These are phyloP conservation scores for Lablab purpureus DNA, from an alignment of 306 rosid genomes.

Conservation along the genomic window DNA sequence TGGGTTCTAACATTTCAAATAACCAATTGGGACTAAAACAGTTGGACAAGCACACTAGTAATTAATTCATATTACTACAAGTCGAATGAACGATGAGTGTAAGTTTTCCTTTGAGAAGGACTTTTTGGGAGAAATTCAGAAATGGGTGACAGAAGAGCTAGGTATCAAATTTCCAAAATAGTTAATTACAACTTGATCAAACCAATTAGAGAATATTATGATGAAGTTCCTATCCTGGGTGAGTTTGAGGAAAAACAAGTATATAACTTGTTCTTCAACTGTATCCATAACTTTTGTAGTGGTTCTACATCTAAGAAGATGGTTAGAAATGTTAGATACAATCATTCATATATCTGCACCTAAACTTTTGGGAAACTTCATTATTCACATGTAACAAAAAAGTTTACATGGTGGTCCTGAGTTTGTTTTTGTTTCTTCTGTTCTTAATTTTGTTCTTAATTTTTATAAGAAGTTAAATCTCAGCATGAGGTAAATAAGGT, in stretches of 20 bases:
- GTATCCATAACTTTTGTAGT: slow-evolving; percentile 10
- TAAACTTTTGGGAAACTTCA: slow-evolving; percentile 1
- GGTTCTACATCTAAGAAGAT: slow-evolving; percentile 10
- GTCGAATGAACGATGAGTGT: slow-evolving; percentile 41
- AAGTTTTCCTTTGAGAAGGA: slow-evolving; percentile 14
- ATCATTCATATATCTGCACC: slow-evolving; percentile 9
- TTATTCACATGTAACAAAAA: background rate
- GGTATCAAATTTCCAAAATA: background rate
- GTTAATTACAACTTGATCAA: slow-evolving; percentile 20
- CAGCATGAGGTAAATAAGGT: background rate
- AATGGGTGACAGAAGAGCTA: slow-evolving; percentile 15
- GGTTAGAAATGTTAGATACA: background rate
- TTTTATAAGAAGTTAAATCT: background rate
- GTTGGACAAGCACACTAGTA: slow-evolving; percentile 25
- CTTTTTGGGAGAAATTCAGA: slow-evolving; percentile 14
- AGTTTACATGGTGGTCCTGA: background rate
- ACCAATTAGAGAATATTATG: background rate
- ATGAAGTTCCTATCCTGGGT: background rate
- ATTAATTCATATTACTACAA: slow-evolving; percentile 35
- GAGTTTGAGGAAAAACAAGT: slow-evolving; percentile 18
- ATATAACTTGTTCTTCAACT: background rate
- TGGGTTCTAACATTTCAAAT: slow-evolving; percentile 31
- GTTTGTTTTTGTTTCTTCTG: background rate
- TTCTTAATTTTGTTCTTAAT: slow-evolving; percentile 4
- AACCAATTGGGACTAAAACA: slow-evolving; percentile 23